Percentiles rank a stretch among this genome's conserved stretches.
Conservation (phyloP, 164 flowering plant species). For the Nymphaea thermarum region DNA sequence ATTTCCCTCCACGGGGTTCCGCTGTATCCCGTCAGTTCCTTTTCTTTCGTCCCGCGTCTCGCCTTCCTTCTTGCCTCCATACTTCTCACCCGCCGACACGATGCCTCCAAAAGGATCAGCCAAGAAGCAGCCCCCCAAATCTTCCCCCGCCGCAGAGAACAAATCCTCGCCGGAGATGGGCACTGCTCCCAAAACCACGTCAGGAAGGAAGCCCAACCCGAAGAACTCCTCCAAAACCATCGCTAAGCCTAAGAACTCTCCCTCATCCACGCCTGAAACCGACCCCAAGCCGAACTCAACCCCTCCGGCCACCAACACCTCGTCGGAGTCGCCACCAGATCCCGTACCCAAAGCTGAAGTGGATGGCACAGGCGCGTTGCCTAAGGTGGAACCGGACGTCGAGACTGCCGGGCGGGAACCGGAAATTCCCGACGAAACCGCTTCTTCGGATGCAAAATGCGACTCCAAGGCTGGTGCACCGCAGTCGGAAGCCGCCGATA, state of each 20-base stretch:
- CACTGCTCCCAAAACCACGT: background rate
- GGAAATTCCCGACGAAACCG: background rate
- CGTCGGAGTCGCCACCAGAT: background rate
- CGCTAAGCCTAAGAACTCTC: constrained; percentile 13
- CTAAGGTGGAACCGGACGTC: background rate
- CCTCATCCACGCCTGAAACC: background rate
- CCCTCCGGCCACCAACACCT: background rate
- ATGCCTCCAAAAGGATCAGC: background rate
- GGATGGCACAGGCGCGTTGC: background rate
- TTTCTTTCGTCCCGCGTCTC: too few species aligned
- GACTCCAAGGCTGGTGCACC: background rate
- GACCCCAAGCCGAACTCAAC: background rate
- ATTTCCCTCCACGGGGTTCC: too few species aligned
- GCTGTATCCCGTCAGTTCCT: too few species aligned
- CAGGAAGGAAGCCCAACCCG: background rate
- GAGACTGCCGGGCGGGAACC: background rate
- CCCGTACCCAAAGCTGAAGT: background rate
- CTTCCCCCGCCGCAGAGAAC: background rate
- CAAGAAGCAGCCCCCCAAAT: background rate
- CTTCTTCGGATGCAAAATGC: background rate
- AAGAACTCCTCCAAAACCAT: constrained; percentile 6
- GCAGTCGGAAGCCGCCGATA: background rate
- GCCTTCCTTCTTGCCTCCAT: too few species aligned
- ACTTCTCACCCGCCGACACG: background rate
- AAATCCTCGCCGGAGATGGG: background rate